These are phyloP conservation scores for Extremus antarcticus DNA, from an alignment of 495 filamentous ascomycete genomes.

Conservation along the genomic window DNA sequence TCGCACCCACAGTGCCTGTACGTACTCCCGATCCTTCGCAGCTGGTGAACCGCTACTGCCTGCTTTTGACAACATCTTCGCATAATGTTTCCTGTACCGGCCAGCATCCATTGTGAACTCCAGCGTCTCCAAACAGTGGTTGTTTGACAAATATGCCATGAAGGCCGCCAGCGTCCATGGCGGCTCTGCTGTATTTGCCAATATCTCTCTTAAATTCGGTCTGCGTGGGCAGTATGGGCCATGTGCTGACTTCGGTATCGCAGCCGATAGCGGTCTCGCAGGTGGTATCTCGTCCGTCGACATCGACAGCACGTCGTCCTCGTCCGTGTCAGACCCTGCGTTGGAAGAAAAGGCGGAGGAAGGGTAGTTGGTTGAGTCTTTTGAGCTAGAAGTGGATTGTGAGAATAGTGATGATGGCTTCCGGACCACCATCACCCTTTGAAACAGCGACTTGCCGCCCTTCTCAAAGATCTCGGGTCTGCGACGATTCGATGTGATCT, in stretches of 20 bases:
- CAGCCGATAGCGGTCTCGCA: constrained; percentile 52
- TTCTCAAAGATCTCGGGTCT: constrained; percentile 4
- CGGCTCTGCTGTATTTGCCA: constrained; percentile 73
- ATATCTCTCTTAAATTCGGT: constrained; percentile 76
- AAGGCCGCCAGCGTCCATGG: constrained; percentile 92
- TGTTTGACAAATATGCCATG: constrained; percentile 94
- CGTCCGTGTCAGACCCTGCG: constrained; percentile 40
- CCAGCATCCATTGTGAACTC: constrained; percentile 96
- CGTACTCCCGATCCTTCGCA: constrained; percentile 52
- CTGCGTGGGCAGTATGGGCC: constrained; percentile 60
- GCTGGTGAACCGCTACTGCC: constrained; percentile 35
- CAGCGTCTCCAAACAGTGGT: constrained; percentile 92
- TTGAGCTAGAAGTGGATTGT: constrained; percentile 13
- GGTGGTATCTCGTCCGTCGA: constrained; percentile 35
- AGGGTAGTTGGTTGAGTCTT: constrained; percentile 4
- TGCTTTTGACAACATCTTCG: constrained; percentile 40
- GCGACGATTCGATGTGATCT: constrained; percentile 1
- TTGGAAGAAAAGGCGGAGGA: constrained; percentile 5
- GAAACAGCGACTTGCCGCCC: constrained; percentile 8
- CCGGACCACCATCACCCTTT: constrained; percentile 18
- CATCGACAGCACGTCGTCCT: constrained; percentile 47
- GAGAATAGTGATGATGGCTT: constrained; percentile 14
- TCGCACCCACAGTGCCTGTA: constrained; percentile 62
- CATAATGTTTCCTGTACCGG: constrained; percentile 72
- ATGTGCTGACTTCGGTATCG: constrained; percentile 37